Evolutionary conservation across 768 basidiomycete genomes (phyloP).

Genomic region (Kwoniella newhampshirensis): DNA sequence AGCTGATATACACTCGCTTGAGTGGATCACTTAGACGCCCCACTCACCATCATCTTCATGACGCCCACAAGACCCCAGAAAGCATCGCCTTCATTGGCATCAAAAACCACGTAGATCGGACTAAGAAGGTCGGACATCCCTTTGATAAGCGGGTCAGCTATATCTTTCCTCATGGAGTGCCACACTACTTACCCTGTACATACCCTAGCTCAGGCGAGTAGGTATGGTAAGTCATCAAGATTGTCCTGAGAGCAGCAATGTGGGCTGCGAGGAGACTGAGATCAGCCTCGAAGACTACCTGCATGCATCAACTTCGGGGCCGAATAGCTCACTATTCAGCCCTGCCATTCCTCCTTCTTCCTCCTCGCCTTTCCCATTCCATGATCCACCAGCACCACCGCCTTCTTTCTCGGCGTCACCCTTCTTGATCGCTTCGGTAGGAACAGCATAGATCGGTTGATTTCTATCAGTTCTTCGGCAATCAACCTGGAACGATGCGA

Average conservation of each 20-base stretch:
- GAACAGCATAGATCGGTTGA: constrained; percentile 77
- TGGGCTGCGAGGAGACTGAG: constrained; percentile 56
- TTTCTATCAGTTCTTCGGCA: constrained; percentile 92
- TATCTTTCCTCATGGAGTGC: neutral
- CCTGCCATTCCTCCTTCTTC: constrained; percentile 50
- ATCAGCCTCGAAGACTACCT: too few species aligned
- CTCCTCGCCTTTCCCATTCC: constrained; percentile 32
- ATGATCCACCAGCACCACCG: constrained; percentile 43
- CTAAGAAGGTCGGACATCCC: constrained; percentile 95
- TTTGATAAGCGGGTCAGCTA: neutral
- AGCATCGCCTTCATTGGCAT: constrained; percentile 80
- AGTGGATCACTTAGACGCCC: neutral
- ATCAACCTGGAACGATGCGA: constrained; percentile 65
- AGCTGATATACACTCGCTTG: neutral
- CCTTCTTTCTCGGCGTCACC: constrained; percentile 61
- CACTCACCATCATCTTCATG: constrained; percentile 88
- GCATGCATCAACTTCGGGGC: too few species aligned
- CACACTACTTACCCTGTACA: constrained; percentile 65
- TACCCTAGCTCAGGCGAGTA: constrained; percentile 65
- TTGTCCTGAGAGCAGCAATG: constrained; percentile 78
- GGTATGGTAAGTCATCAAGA: constrained; percentile 68
- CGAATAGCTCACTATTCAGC: constrained; percentile 41
- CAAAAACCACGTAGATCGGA: constrained; percentile 88
- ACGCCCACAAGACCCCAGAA: constrained; percentile 96
- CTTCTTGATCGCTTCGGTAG: constrained; percentile 24